phyloP scores from a whole-genome alignment of 2,329 filamentous ascomycete genomes.

The Aureobasidium sp. region DNA sequence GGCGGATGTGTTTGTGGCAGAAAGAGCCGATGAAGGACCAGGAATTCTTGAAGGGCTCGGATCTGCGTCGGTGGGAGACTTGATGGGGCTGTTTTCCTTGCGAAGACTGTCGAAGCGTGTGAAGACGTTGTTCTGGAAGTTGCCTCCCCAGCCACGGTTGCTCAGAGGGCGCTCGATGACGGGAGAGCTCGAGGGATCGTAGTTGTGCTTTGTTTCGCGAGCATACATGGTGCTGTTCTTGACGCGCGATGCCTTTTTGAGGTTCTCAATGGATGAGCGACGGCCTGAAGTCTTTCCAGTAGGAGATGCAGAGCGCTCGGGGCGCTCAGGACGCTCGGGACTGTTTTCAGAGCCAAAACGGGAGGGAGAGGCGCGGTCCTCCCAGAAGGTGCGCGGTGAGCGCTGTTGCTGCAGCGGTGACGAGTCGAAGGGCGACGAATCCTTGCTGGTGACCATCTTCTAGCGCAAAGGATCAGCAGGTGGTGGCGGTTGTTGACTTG shows the following conservation, averaged over 20 bases:
- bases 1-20: constrained; percentile 15
- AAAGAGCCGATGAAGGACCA: background rate
- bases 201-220: constrained; percentile 83
- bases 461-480: constrained; percentile 28
- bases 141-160: constrained; percentile 47
- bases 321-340: constrained; percentile 27
- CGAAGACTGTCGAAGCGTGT: constrained; percentile 45
- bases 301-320: constrained; percentile 30
- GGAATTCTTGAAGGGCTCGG: constrained; percentile 44
- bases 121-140: constrained; percentile 63
- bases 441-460: constrained; percentile 61
- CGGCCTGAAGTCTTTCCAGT: constrained; percentile 56
- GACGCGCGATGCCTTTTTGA: constrained; percentile 89
- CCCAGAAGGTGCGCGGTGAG: constrained; percentile 88
- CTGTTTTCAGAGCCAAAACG: constrained; percentile 60
- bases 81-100: constrained; percentile 29
- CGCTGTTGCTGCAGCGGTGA: constrained; percentile 42
- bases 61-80: constrained; percentile 30
- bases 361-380: constrained; percentile 50
- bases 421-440: constrained; percentile 61
- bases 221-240: constrained; percentile 98
- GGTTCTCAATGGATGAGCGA: constrained; percentile 86
- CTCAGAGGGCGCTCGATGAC: constrained; percentile 75
- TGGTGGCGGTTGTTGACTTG: background rate
- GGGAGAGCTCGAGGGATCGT: constrained; percentile 71